phyloP scores from a whole-genome alignment of 805 yeast species.

The Saccharomycopsis fermentans region DNA sequence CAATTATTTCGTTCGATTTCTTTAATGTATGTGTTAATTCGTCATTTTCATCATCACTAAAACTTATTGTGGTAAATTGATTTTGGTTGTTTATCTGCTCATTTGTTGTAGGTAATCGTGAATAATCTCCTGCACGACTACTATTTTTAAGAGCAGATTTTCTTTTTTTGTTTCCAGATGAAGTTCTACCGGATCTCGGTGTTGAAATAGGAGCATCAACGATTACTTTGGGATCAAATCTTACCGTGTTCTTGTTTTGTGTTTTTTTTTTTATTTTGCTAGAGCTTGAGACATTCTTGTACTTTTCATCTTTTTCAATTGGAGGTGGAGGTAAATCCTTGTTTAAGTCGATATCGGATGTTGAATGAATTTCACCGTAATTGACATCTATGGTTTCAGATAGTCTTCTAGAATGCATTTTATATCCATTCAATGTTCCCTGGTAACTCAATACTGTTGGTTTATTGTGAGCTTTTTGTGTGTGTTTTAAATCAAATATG shows the following conservation, averaged over 20 bases:
- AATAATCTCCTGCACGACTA: background rate
- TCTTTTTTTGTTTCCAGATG: background rate
- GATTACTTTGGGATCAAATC: slow-evolving; percentile 1
- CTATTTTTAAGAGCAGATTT: background rate
- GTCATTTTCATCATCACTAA: slow-evolving; percentile 1
- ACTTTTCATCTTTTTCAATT: slow-evolving; percentile 7
- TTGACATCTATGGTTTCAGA: slow-evolving; percentile 15
- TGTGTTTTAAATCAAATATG: no score
- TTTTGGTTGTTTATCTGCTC: background rate
- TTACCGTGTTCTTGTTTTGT: slow-evolving; percentile 1
- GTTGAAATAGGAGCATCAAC: background rate
- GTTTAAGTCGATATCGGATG: background rate
- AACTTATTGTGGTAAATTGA: background rate
- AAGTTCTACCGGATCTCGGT: background rate
- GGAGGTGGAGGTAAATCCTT: slow-evolving; percentile 9
- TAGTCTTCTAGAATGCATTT: slow-evolving; percentile 13
- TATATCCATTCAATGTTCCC: background rate
- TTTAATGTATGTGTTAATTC: background rate
- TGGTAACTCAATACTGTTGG: background rate
- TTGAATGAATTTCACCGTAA: slow-evolving; percentile 9
- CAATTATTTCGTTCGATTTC: slow-evolving; percentile 6
- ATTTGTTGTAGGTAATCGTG: background rate
- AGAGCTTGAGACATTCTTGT: background rate
- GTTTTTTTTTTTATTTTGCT: background rate
- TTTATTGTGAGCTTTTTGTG: no score